Evolutionary conservation across 148 eudicot species (phyloP).

Genomic region (Suaeda aralocaspica): DNA sequence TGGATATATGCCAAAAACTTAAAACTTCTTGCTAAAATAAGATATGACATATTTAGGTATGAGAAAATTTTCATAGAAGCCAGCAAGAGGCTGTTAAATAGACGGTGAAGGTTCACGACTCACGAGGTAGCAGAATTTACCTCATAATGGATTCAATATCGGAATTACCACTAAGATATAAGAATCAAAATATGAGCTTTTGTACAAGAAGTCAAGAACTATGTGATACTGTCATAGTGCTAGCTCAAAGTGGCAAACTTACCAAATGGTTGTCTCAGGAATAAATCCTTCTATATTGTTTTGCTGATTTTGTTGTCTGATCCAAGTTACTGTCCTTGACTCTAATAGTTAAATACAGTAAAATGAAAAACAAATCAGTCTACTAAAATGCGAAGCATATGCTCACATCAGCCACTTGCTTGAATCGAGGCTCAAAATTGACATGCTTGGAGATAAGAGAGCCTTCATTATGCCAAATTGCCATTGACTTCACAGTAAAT

Average conservation of each 20-base stretch:
- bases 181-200: neutral
- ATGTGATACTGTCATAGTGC: neutral
- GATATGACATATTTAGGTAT: neutral
- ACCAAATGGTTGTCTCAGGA: constrained; percentile 1
- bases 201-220: neutral
- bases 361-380: constrained; percentile 2
- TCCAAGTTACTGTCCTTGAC: neutral
- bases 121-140: constrained; percentile 10
- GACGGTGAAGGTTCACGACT: constrained; percentile 2
- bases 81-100: neutral
- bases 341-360: neutral
- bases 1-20: constrained; percentile 4
- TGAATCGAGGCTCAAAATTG: neutral
- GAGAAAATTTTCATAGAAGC: neutral
- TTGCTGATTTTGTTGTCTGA: constrained; percentile 26
- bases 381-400: neutral
- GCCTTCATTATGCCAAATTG: neutral
- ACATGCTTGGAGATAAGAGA: neutral
- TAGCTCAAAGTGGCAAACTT: constrained; percentile 7
- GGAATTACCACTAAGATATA: neutral
- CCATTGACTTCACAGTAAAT: neutral
- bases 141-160: constrained; percentile 4
- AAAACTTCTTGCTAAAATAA: neutral
- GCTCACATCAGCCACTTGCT: neutral
- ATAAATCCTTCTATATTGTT: constrained; percentile 11